A percentile compares a stretch with the other conserved stretches of the same genome.
Conservation (phyloP, 192 early-diverging fungal species). For the Anaeromyces robustus region DNA sequence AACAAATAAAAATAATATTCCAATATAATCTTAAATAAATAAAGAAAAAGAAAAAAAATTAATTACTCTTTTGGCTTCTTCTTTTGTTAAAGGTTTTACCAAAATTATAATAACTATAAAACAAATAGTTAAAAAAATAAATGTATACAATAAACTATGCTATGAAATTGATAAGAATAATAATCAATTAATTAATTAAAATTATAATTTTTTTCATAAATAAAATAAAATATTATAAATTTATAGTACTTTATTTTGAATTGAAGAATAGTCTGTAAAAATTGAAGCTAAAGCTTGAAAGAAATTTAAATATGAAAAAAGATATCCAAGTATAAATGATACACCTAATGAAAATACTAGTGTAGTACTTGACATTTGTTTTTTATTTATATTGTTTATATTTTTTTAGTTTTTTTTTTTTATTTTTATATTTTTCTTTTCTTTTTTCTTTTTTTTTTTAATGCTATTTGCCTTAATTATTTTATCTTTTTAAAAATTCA, state of each 20-base stretch:
- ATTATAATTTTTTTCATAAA: no score
- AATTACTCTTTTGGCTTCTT: background rate
- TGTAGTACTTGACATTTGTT: background rate
- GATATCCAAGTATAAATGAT: background rate
- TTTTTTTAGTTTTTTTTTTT: no score
- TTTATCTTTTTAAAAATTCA: no score
- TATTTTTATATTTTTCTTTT: no score
- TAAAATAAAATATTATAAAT: no score
- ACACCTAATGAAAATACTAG: background rate
- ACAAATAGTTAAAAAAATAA: background rate
- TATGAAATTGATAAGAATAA: background rate
- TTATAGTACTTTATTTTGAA: background rate
- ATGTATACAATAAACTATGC: background rate
- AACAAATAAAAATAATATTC: no score
- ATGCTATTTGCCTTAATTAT: no score
- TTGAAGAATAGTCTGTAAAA: background rate
- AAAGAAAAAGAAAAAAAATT: no score
- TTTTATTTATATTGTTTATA: background rate
- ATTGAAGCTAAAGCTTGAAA: background rate
- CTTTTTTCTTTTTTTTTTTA: no score
- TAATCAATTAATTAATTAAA: no score
- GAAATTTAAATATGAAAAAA: background rate
- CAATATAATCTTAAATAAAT: no score
- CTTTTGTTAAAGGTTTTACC: background rate
- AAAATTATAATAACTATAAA: background rate